Conservation (phyloP, 345 rosid genomes). For the Dimocarpus longan region DNA sequence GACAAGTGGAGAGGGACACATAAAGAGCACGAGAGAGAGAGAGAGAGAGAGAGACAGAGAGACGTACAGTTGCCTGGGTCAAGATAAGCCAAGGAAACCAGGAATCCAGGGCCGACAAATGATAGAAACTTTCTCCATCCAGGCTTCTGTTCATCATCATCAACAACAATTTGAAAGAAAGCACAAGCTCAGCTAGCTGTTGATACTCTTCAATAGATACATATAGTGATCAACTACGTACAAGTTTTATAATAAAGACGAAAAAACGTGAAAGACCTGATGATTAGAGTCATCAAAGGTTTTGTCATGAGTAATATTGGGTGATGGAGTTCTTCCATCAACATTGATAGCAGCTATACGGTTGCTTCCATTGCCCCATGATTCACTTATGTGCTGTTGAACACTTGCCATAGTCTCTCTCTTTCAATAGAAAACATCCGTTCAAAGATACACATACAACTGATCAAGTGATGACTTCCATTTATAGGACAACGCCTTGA, state of each 20-base stretch:
- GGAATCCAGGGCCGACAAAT: slow-evolving; percentile 64
- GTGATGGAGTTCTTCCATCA: slow-evolving; percentile 21
- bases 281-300: slow-evolving; percentile 7
- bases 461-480: neutral
- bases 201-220: neutral
- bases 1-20: neutral
- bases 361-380: slow-evolving; percentile 24
- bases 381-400: slow-evolving; percentile 14
- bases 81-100: slow-evolving; percentile 65
- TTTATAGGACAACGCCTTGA: neutral
- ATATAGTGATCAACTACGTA: too few species aligned
- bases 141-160: slow-evolving; percentile 32
- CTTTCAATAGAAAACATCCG: neutral
- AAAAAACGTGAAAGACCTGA: neutral
- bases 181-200: neutral
- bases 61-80: slow-evolving; percentile 64
- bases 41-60: neutral
- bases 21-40: neutral
- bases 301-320: neutral
- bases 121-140: slow-evolving; percentile 63
- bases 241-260: too few species aligned
- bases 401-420: slow-evolving; percentile 24
- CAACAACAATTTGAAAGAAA: too few species aligned
- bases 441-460: neutral
- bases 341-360: slow-evolving; percentile 37